Evolutionary conservation across 2,329 filamentous ascomycete genomes (phyloP), one percentile per base, ranked within the genome.

Genomic region (Ilyonectria mors-panacis): DNA sequence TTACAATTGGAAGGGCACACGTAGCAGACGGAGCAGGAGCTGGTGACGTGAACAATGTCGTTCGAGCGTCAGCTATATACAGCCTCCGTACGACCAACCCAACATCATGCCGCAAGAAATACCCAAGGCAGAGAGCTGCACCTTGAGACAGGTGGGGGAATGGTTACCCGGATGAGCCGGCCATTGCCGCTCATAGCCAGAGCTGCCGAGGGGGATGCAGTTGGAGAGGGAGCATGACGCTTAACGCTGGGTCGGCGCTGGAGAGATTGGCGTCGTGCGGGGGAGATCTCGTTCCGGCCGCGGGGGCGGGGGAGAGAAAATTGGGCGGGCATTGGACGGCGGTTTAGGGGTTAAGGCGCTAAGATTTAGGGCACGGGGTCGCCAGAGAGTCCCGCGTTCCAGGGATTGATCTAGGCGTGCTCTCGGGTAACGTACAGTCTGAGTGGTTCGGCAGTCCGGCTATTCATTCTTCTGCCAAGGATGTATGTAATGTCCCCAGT

Each of bases 131-230:
- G 57, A 42, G 57, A 42, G 28, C 19, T 50, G 57, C 42, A 19
- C 39, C 51, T 42, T 47, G 44, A 47, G 51, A 61, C 63, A 57
- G 28, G 70, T 66, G 69, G 67, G 66, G 65, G 70, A 61, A 63
- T 70, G 60, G 70, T 76, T 75, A 75, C 69, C 69, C 65, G 71
- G 73, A 71, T 71, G 70, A 80, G 78, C 79, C 79, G 79, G 71
- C 73, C 77, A 79, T 80, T 81, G 78, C 79, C 79, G 79, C 70
- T 70, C 75, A 70, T 76, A 78, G 72, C 77, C 77, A 75, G 65
- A 59, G 57, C 64, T 64, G 59, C 68, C 70, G 67, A 66, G 59
- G 26, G 23, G 30, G 15, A 21, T 23, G 21, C 17, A 55, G 30
- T 56, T 55, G 57, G 50, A 61, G 45, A 63, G 15, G 35, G 50